Conservation (phyloP, 192 early-diverging fungal genomes). For the Ramicandelaber brevisporus region DNA sequence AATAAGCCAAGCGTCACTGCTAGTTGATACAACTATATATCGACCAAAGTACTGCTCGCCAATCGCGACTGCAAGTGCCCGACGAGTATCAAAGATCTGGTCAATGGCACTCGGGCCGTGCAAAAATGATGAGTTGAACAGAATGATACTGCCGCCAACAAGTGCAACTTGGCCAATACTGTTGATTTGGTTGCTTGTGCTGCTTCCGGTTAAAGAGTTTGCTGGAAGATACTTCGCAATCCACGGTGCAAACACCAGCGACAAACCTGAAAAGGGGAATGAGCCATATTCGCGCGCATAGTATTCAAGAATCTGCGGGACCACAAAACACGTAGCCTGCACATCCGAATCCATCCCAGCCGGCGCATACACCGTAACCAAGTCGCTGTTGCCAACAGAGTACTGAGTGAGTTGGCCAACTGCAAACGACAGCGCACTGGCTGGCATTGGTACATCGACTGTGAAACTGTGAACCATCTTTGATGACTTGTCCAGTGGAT, state of each 20-base stretch:
- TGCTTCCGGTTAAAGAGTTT: too few species aligned
- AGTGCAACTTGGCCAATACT: constrained; percentile 1
- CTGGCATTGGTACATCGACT: constrained; percentile 33
- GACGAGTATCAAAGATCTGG: constrained; percentile 61
- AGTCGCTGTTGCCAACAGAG: constrained; percentile 10
- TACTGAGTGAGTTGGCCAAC: constrained; percentile 29
- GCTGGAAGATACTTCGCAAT: too few species aligned
- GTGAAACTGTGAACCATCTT: constrained; percentile 43
- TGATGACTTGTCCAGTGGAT: constrained; percentile 24
- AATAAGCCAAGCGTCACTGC: constrained; percentile 79
- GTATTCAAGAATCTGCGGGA: too few species aligned
- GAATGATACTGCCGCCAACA: constrained; percentile 50
- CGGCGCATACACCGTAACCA: constrained; percentile 1
- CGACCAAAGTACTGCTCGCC: constrained; percentile 92
- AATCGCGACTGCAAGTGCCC: constrained; percentile 33
- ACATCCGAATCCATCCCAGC: background rate
- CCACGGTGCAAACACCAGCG: too few species aligned
- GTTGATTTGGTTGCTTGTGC: background rate
- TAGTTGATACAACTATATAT: constrained; percentile 35
- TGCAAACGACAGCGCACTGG: constrained; percentile 46
- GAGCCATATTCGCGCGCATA: too few species aligned
- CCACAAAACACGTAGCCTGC: background rate
- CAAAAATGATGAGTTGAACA: constrained; percentile 40
- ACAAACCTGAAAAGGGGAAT: too few species aligned
- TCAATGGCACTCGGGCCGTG: constrained; percentile 57